A percentile compares a stretch with the other conserved stretches of the same genome.
Evolutionary conservation across 306 rosid genomes (phyloP).

Genomic region (Begonia peltatifolia): DNA sequence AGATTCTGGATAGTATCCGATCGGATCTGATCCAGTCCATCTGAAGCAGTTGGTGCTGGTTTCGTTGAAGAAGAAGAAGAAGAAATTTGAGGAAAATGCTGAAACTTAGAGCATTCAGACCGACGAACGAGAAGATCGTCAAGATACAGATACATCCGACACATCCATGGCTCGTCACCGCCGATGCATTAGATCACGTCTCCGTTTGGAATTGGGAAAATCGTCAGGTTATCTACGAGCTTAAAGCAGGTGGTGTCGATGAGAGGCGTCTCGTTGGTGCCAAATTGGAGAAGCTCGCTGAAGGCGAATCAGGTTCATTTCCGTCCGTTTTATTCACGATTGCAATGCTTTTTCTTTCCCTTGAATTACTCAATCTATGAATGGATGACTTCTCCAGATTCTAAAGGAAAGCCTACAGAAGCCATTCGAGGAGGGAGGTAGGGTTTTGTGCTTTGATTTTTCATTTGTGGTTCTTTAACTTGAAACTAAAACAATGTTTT

Average conservation of each 20-base stretch:
- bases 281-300: conserved; percentile 96
- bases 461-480: conserved; percentile 13
- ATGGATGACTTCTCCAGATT: conserved; percentile 24
- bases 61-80: neutral
- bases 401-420: conserved; percentile 82
- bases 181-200: conserved; percentile 91
- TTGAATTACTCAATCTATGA: no score
- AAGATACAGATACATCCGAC: conserved; percentile 96
- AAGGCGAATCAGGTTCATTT: conserved; percentile 74
- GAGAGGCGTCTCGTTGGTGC: conserved; percentile 94
- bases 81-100: conserved; percentile 32
- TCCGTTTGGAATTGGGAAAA: conserved; percentile 99
- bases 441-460: neutral
- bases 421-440: conserved; percentile 99
- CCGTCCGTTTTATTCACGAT: neutral
- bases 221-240: conserved; percentile 95
- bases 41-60: no score
- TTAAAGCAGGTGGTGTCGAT: conserved; percentile 97
- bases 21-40: no score
- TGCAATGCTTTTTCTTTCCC: no score
- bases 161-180: conserved; percentile 98
- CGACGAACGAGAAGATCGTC: conserved; percentile 73
- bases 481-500: conserved; percentile 10
- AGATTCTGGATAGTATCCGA: no score
- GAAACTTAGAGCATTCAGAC: conserved; percentile 79